A percentile compares a stretch with the other conserved stretches of the same genome.
Conservation (phyloP, 352 stramenopile genomes). For the Phytophthora pseudosyringae region DNA sequence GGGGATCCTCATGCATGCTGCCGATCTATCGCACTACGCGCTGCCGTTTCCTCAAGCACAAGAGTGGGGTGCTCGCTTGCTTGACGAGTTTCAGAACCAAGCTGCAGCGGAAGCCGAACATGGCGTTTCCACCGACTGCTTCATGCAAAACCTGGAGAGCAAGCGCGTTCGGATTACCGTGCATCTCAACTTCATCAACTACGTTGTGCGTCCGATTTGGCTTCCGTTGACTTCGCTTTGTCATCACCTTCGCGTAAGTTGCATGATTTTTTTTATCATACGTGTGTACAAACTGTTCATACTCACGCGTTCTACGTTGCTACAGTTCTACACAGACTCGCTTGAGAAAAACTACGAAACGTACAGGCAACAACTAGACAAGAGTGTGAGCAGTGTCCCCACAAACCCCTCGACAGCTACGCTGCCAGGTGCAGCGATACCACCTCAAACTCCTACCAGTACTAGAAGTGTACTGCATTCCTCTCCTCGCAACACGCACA, state of each 20-base stretch:
- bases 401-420: constrained; percentile 4
- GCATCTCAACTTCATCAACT: constrained; percentile 81
- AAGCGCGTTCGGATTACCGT: constrained; percentile 61
- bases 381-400: constrained; percentile 3
- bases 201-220: constrained; percentile 79
- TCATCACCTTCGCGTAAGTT: constrained; percentile 59
- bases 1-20: constrained; percentile 72
- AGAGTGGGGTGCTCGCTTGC: constrained; percentile 65
- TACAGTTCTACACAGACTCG: constrained; percentile 69
- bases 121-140: constrained; percentile 61
- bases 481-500: constrained; percentile 15
- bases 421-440: constrained; percentile 3
- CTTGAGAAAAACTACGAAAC: constrained; percentile 74
- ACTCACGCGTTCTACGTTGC: background rate
- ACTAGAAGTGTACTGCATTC: constrained; percentile 14
- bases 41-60: constrained; percentile 53
- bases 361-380: constrained; percentile 50
- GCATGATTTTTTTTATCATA: background rate
- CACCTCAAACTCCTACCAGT: constrained; percentile 17
- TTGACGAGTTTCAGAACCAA: constrained; percentile 81
- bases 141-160: constrained; percentile 73
- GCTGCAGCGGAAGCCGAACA: constrained; percentile 58
- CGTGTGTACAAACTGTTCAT: background rate
- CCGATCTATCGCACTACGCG: constrained; percentile 71
- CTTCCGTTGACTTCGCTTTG: constrained; percentile 64